These are phyloP conservation scores for Phoenix roebelenii DNA, from an alignment of 176 grass and related monocot species.

Conservation along the genomic window DNA sequence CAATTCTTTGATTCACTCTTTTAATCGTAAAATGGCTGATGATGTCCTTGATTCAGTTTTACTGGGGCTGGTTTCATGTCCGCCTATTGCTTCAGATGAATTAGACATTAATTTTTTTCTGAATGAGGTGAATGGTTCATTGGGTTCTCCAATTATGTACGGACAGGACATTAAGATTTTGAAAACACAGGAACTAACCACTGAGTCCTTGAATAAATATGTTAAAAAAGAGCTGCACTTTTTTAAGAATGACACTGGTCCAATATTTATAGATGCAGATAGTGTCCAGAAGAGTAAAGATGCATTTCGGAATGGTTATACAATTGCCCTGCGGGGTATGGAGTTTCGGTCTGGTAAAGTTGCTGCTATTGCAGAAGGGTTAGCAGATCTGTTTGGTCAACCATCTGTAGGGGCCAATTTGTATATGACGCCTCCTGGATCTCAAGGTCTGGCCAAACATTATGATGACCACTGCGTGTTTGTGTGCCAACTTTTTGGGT, in stretches of 20 bases:
- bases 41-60: slow-evolving; percentile 44
- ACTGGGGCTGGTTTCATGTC: slow-evolving; percentile 48
- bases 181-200: slow-evolving; percentile 27
- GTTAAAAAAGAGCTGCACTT: slow-evolving; percentile 47
- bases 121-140: slow-evolving; percentile 30
- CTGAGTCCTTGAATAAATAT: background rate
- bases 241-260: slow-evolving; percentile 8
- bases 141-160: slow-evolving; percentile 44
- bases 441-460: slow-evolving; percentile 62
- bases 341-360: slow-evolving; percentile 58
- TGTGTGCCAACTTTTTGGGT: slow-evolving; percentile 66
- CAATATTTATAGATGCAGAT: background rate
- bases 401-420: slow-evolving; percentile 80
- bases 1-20: slow-evolving; percentile 23
- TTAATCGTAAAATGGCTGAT: slow-evolving; percentile 34
- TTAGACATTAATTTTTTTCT: slow-evolving; percentile 54
- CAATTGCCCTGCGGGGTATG: slow-evolving; percentile 77
- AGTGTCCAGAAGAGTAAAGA: slow-evolving; percentile 27
- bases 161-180: slow-evolving; percentile 65
- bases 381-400: slow-evolving; percentile 73
- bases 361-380: slow-evolving; percentile 41
- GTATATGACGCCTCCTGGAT: slow-evolving; percentile 66
- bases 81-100: slow-evolving; percentile 69
- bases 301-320: slow-evolving; percentile 63
- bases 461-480: slow-evolving; percentile 94